phyloP scores from a whole-genome alignment of 2,329 filamentous ascomycete species.

The Metarhizium anisopliae region DNA sequence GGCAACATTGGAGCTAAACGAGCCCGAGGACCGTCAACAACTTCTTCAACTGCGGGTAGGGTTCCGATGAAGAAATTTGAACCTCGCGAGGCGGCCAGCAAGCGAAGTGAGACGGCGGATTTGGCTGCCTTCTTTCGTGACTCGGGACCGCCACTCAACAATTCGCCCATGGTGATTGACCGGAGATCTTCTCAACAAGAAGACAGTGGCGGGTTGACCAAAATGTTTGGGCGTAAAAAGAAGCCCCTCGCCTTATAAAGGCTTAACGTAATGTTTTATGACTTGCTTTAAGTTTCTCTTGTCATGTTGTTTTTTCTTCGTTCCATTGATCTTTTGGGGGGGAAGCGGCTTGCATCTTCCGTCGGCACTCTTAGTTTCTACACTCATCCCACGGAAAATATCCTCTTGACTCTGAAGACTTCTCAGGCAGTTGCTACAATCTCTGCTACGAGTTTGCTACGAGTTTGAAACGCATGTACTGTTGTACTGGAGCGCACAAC shows the following conservation, averaged over 20 bases:
- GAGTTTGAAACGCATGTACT: too few species aligned
- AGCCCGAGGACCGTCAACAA: conserved; percentile 13
- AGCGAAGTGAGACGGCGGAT: conserved; percentile 53
- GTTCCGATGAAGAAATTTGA: conserved; percentile 50
- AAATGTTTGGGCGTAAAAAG: conserved; percentile 41
- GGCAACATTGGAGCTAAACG: conserved; percentile 7
- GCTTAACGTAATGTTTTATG: background rate
- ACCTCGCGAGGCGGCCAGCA: conserved; percentile 40
- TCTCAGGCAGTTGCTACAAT: too few species aligned
- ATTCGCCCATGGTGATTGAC: conserved; percentile 21
- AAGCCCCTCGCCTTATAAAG: conserved; percentile 28
- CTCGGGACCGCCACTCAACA: conserved; percentile 47
- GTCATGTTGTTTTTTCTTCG: background rate
- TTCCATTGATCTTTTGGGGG: background rate
- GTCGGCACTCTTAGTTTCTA: background rate
- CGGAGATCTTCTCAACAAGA: conserved; percentile 23
- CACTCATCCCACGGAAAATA: too few species aligned
- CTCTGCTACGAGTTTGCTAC: too few species aligned
- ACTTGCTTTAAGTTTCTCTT: background rate
- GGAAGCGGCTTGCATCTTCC: background rate
- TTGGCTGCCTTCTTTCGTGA: conserved; percentile 65
- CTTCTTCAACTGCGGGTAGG: conserved; percentile 25
- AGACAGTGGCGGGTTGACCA: conserved; percentile 32
- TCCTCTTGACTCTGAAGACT: too few species aligned
- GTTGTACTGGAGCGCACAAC: too few species aligned